Percentiles rank a stretch among this genome's conserved stretches.
These are phyloP conservation scores for Blepharisma stoltei DNA, from an alignment of 73 alveolate species.

Conservation along the genomic window DNA sequence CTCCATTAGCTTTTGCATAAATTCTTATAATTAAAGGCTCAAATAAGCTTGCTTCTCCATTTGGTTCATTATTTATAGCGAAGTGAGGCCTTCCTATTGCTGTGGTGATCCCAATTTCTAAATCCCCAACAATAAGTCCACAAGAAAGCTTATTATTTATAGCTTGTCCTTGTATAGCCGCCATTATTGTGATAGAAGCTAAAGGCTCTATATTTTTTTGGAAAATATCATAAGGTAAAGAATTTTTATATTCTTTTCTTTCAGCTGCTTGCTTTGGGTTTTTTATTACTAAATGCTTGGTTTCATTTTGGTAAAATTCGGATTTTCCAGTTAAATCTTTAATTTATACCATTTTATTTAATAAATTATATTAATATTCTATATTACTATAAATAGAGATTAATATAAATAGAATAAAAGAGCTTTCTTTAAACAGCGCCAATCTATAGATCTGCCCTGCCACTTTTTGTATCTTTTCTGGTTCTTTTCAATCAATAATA, in stretches of 20 bases:
- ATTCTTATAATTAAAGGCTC: slow-evolving; percentile 1
- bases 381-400: too few species aligned
- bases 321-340: background rate
- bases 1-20: slow-evolving; percentile 21
- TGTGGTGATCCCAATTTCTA: slow-evolving; percentile 1
- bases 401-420: too few species aligned
- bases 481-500: background rate
- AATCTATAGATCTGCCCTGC: background rate
- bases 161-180: slow-evolving; percentile 10
- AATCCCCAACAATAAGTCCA: background rate
- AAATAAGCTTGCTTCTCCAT: background rate
- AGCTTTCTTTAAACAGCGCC: background rate
- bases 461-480: background rate
- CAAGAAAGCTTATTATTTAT: background rate
- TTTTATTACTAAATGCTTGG: background rate
- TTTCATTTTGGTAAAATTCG: slow-evolving; percentile 23
- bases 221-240: background rate
- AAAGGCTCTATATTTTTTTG: background rate
- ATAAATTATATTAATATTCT: too few species aligned
- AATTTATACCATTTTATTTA: too few species aligned
- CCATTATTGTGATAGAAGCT: background rate
- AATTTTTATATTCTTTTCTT: background rate
- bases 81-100: background rate
- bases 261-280: background rate
- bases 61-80: background rate